Evolutionary conservation across 495 filamentous ascomycete genomes (phyloP).

Genomic region (Hypoxylon lenormandii): DNA sequence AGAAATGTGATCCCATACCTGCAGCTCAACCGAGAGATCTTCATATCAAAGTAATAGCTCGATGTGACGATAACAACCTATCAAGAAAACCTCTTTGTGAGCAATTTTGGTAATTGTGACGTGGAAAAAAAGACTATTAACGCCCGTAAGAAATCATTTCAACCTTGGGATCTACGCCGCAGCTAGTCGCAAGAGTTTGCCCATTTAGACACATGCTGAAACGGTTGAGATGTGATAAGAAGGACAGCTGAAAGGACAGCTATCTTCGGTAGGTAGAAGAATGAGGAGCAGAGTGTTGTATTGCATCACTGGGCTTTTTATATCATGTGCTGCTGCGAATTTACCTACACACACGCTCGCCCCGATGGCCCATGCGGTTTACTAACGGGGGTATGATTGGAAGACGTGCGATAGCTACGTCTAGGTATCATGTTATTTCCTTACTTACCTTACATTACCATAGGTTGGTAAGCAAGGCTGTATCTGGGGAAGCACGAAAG

Average conservation of each 20-base stretch:
- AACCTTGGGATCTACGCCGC: neutral
- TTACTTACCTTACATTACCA: too few species aligned
- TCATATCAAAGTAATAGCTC: neutral
- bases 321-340: neutral
- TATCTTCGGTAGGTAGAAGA: neutral
- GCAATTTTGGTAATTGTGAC: neutral
- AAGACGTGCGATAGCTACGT: too few species aligned
- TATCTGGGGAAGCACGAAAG: neutral
- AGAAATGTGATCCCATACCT: constrained; percentile 4
- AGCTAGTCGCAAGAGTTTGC: neutral
- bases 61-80: neutral
- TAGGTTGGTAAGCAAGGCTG: neutral
- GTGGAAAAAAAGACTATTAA: neutral
- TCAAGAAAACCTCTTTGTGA: neutral
- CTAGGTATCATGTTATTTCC: too few species aligned
- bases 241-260: neutral
- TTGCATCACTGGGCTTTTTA: neutral
- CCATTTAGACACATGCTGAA: neutral
- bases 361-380: neutral
- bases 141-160: constrained; percentile 5
- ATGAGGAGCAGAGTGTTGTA: neutral
- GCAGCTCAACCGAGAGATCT: constrained; percentile 1
- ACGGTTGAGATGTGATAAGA: neutral
- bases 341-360: neutral
- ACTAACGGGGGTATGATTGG: neutral